Percentiles rank a stretch among this genome's conserved stretches.
Evolutionary conservation across 2,329 filamentous ascomycete genomes (phyloP).

Genomic region (Pseudocercospora vitis): DNA sequence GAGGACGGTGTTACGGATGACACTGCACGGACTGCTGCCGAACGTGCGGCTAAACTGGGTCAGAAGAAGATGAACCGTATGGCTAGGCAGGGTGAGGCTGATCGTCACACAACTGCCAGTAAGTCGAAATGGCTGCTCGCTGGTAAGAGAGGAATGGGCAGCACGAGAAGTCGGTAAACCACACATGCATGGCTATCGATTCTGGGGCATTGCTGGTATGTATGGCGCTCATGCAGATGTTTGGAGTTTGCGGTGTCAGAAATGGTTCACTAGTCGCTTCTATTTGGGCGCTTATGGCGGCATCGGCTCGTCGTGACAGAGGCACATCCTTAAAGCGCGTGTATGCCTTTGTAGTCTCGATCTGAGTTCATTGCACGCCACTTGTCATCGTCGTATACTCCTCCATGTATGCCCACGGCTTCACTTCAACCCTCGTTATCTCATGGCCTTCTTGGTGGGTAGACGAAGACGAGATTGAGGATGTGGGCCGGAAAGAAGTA

Average conservation of each 20-base stretch:
- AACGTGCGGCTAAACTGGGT: conserved; percentile 80
- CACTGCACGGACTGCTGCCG: conserved; percentile 70
- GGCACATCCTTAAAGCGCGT: too few species aligned
- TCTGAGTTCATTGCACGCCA: too few species aligned
- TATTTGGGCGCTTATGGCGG: background rate
- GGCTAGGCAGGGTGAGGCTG: conserved; percentile 94
- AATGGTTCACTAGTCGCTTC: too few species aligned
- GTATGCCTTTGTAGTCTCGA: too few species aligned
- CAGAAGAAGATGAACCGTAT: conserved; percentile 99
- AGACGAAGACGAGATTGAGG: too few species aligned
- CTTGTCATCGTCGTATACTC: background rate
- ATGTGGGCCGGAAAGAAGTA: too few species aligned
- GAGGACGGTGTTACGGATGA: conserved; percentile 75
- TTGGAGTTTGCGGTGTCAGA: too few species aligned
- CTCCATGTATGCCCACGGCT: conserved; percentile 8
- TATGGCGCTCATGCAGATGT: background rate
- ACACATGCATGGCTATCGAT: background rate
- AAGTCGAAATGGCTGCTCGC: conserved; percentile 89
- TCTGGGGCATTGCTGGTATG: background rate
- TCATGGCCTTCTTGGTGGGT: conserved; percentile 2
- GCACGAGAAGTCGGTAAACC: conserved; percentile 54
- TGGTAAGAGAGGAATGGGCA: conserved; percentile 92
- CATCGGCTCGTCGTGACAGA: background rate
- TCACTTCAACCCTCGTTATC: conserved; percentile 7
- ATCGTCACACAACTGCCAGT: conserved; percentile 80